Evolutionary conservation across 345 rosid genomes (phyloP), one percentile per base, ranked within the genome.

Genomic region (Camelina sativa): DNA sequence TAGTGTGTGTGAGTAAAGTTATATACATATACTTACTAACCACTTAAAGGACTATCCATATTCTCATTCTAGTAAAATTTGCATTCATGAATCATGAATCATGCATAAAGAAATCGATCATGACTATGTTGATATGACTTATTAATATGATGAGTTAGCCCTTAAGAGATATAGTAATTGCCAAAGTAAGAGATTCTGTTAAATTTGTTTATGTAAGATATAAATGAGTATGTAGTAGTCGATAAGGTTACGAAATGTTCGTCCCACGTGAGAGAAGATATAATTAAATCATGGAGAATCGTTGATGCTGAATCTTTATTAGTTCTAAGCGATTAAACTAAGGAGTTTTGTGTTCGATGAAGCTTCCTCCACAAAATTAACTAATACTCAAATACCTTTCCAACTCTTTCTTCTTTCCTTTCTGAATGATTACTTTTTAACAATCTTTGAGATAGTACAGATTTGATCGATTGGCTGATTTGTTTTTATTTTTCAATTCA

Each of bases 391-490:
- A 37, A 66, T 48, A 74, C 66, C 53, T 66, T 66, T 66, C 67
- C 72, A 66, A 68, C 53, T 58, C 58, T 59, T 60, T 37, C 32
- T 73, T 65, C 65, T 65, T 28, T 55, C 55, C 40, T 73, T 56
- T 73, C 48, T 74, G 51, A 40, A 75, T 52, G 63, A 75, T 75
- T 67, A 67, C 53, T 60, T 75, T 75, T 41, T 38, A 67, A 61
- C 13, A 67, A 67, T 67, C 37, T 75, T 62, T 38, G 28, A 22
- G 46, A 67, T 51, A 20, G 63, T 75, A 60, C 48, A 75, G 56
- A 67, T 75, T 67, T 67, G 79, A 67, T 67, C 37, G 69, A 61
- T 60, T 75, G 79, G 79, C 61, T 75, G 30, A 47, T 47, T 47
- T 51, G 53, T 59, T 10, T 67, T 55, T 59, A 12, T 50, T 67